These are phyloP conservation scores for Gelatoporia subvermispora DNA, from an alignment of 768 basidiomycete species.

Conservation along the genomic window DNA sequence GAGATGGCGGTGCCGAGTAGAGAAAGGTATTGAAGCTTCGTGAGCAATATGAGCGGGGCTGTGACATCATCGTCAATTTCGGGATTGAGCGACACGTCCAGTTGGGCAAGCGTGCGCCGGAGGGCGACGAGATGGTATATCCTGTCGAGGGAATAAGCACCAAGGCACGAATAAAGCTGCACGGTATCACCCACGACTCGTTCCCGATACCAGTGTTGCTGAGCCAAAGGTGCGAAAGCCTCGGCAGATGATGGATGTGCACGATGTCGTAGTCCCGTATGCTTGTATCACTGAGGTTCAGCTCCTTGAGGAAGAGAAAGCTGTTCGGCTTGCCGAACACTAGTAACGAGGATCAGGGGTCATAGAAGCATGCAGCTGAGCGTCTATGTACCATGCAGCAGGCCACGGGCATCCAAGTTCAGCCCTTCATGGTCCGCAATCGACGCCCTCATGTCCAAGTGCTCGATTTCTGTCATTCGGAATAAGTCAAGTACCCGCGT, in stretches of 20 bases:
- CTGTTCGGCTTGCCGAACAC: conserved; percentile 48
- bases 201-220: conserved; percentile 54
- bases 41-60: conserved; percentile 47
- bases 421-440: conserved; percentile 44
- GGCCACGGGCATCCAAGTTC: conserved; percentile 39
- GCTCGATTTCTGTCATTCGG: conserved; percentile 39
- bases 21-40: conserved; percentile 44
- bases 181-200: conserved; percentile 45
- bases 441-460: conserved; percentile 43
- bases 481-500: conserved; percentile 39
- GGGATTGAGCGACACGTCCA: conserved; percentile 49
- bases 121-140: conserved; percentile 54
- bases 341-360: conserved; percentile 17
- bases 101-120: conserved; percentile 45
- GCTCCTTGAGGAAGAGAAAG: conserved; percentile 44
- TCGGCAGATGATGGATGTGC: conserved; percentile 50
- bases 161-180: not conserved
- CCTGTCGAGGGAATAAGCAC: conserved; percentile 27
- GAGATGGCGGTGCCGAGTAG: conserved; percentile 49
- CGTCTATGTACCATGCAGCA: conserved; percentile 36
- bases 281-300: conserved; percentile 43
- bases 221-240: conserved; percentile 41
- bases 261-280: conserved; percentile 46
- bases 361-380: conserved; percentile 1
- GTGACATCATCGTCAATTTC: conserved; percentile 52